A percentile compares a stretch with the other conserved stretches of the same genome.
These are phyloP conservation scores for Penicillium crystallinum DNA, from an alignment of 495 filamentous ascomycete genomes.

Conservation along the genomic window DNA sequence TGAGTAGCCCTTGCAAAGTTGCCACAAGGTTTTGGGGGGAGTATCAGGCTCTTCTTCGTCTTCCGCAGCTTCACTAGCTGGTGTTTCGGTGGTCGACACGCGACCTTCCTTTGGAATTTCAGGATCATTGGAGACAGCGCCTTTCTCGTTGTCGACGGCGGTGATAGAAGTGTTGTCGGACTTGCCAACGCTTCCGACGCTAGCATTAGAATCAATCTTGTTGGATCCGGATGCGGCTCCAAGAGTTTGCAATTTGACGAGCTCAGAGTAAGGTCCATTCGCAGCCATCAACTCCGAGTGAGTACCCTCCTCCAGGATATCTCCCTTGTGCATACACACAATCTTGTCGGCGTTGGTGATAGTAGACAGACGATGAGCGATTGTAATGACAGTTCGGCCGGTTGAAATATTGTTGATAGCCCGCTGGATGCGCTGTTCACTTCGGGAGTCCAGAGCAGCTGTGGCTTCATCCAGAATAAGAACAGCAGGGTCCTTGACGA, in stretches of 20 bases:
- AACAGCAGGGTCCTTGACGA: constrained; percentile 74
- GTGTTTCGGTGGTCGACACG: constrained; percentile 13
- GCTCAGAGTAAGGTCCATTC: constrained; percentile 42
- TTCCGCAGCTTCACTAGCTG: constrained; percentile 7
- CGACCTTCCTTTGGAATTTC: constrained; percentile 15
- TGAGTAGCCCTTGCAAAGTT: constrained; percentile 25
- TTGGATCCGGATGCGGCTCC: constrained; percentile 21
- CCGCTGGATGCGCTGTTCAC: constrained; percentile 48
- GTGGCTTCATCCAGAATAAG: constrained; percentile 84
- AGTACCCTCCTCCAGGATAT: constrained; percentile 51
- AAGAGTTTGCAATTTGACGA: constrained; percentile 40
- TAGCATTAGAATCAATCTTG: constrained; percentile 17
- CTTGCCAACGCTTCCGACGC: constrained; percentile 19
- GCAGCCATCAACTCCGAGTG: constrained; percentile 38
- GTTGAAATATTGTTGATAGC: constrained; percentile 44
- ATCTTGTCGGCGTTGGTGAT: constrained; percentile 61
- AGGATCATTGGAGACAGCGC: constrained; percentile 9
- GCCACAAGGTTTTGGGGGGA: constrained; percentile 30
- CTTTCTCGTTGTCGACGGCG: constrained; percentile 20
- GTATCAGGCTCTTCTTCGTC: constrained; percentile 29
- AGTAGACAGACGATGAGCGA: constrained; percentile 46
- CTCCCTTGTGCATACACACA: constrained; percentile 52
- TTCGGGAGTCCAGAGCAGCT: constrained; percentile 48
- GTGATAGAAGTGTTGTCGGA: constrained; percentile 24
- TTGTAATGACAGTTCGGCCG: constrained; percentile 44